A percentile compares a stretch with the other conserved stretches of the same genome.
phyloP scores from a whole-genome alignment of 352 stramenopile genomes.

The Phytophthora cactorum region DNA sequence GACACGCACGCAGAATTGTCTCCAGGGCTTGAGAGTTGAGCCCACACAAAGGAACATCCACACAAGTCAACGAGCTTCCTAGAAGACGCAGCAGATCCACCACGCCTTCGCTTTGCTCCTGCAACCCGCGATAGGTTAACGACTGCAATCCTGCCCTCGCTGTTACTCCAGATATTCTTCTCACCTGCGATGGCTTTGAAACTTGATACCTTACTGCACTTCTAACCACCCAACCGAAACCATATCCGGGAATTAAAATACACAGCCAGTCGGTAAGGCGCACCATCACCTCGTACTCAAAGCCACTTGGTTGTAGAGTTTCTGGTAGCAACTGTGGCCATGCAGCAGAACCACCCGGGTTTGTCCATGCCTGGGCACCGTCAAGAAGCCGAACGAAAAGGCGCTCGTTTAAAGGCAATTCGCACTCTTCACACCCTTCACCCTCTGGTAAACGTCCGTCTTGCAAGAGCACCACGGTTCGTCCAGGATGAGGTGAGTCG shows the following conservation, averaged over 20 bases:
- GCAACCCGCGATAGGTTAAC: slow-evolving; percentile 31
- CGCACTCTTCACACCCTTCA: slow-evolving; percentile 32
- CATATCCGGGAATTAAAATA: slow-evolving; percentile 45
- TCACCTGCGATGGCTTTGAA: slow-evolving; percentile 2
- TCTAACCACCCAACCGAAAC: slow-evolving; percentile 41
- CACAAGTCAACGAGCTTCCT: slow-evolving; percentile 19
- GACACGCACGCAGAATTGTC: slow-evolving; percentile 26
- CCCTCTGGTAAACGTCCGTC: slow-evolving; percentile 22
- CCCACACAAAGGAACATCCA: slow-evolving; percentile 29
- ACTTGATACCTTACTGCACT: slow-evolving; percentile 21
- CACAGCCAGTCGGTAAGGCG: slow-evolving; percentile 30
- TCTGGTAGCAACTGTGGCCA: slow-evolving; percentile 23
- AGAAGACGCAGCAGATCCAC: slow-evolving; percentile 19
- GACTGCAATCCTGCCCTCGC: slow-evolving; percentile 18
- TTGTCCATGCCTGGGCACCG: slow-evolving; percentile 31
- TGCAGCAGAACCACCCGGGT: slow-evolving; percentile 5
- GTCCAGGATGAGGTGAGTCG: slow-evolving; percentile 26
- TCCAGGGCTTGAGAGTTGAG: slow-evolving; percentile 23
- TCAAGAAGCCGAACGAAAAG: slow-evolving; percentile 28
- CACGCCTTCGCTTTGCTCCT: slow-evolving; percentile 17
- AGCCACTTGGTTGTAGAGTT: neutral
- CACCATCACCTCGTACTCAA: slow-evolving; percentile 47
- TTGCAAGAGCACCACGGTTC: slow-evolving; percentile 24
- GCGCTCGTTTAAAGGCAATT: slow-evolving; percentile 24
- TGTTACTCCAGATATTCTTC: neutral